Evolutionary conservation across 257 asterid genomes (phyloP).

Genomic region (Plectranthus barbatus): DNA sequence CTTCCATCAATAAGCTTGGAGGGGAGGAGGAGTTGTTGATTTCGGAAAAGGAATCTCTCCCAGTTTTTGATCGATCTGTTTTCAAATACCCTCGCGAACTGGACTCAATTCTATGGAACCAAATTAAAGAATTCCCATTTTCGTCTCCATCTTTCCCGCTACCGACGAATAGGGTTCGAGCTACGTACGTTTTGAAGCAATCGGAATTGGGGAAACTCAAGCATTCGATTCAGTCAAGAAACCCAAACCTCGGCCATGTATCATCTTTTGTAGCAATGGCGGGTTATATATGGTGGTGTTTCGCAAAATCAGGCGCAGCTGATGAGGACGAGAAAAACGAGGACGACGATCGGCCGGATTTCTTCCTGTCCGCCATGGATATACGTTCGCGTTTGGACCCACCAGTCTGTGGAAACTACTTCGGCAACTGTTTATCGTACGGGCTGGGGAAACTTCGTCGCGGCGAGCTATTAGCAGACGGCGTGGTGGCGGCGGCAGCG

Average conservation of each 20-base stretch:
- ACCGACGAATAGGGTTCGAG: constrained; percentile 28
- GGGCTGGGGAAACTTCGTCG: constrained; percentile 17
- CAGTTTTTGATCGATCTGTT: constrained; percentile 16
- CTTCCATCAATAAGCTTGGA: constrained; percentile 7
- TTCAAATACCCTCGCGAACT: constrained; percentile 18
- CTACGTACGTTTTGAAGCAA: constrained; percentile 30
- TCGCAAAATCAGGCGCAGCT: constrained; percentile 21
- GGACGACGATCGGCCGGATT: background rate
- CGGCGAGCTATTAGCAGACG: constrained; percentile 14
- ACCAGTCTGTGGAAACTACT: constrained; percentile 27
- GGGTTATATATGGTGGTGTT: constrained; percentile 4
- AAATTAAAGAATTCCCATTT: background rate
- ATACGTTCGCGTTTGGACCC: constrained; percentile 3
- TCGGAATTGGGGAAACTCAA: constrained; percentile 23
- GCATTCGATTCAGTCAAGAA: background rate
- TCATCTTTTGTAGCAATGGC: constrained; percentile 30
- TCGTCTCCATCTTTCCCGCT: background rate
- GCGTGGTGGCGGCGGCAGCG: constrained; percentile 35
- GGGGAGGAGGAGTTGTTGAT: constrained; percentile 1
- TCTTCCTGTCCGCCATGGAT: constrained; percentile 23
- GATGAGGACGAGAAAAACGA: background rate
- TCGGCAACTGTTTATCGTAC: constrained; percentile 40
- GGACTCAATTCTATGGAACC: constrained; percentile 14
- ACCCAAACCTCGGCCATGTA: constrained; percentile 4
- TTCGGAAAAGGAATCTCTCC: background rate